Conservation (phyloP, 257 asterid species). For the Fraxinus americana region DNA sequence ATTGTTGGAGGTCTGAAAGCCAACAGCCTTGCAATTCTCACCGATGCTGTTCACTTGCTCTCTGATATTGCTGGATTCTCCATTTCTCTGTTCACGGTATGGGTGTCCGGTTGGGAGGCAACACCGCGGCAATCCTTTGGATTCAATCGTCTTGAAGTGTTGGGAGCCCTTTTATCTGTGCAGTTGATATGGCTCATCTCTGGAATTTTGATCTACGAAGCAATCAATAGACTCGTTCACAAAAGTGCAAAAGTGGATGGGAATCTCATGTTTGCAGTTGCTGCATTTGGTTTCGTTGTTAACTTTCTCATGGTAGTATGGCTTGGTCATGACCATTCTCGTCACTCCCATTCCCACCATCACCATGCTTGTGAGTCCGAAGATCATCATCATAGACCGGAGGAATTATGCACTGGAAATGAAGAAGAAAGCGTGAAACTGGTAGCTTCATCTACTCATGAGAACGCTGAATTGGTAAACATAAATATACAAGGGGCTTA, state of each 20-base stretch:
- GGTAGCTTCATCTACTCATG: conserved; percentile 32
- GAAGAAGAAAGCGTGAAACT: conserved; percentile 38
- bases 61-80: conserved; percentile 67
- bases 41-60: conserved; percentile 79
- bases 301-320: conserved; percentile 54
- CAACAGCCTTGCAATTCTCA: conserved; percentile 77
- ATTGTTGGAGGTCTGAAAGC: conserved; percentile 71
- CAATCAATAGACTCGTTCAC: conserved; percentile 53
- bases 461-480: conserved; percentile 34
- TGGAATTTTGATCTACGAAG: conserved; percentile 58
- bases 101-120: conserved; percentile 72
- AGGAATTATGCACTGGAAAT: conserved; percentile 23
- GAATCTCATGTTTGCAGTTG: conserved; percentile 63
- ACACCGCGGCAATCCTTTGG: conserved; percentile 74
- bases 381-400: conserved; percentile 40
- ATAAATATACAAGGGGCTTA: conserved; percentile 83
- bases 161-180: conserved; percentile 77
- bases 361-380: conserved; percentile 20
- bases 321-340: conserved; percentile 78
- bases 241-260: conserved; percentile 52
- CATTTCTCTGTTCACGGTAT: conserved; percentile 66
- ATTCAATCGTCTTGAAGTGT: conserved; percentile 68
- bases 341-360: conserved; percentile 44
- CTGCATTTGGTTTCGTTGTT: conserved; percentile 77
- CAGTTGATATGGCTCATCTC: conserved; percentile 79